Percentiles rank a stretch among this genome's conserved stretches.
Evolutionary conservation across 83 land plant species (phyloP).

Genomic region (Thuja plicata): DNA sequence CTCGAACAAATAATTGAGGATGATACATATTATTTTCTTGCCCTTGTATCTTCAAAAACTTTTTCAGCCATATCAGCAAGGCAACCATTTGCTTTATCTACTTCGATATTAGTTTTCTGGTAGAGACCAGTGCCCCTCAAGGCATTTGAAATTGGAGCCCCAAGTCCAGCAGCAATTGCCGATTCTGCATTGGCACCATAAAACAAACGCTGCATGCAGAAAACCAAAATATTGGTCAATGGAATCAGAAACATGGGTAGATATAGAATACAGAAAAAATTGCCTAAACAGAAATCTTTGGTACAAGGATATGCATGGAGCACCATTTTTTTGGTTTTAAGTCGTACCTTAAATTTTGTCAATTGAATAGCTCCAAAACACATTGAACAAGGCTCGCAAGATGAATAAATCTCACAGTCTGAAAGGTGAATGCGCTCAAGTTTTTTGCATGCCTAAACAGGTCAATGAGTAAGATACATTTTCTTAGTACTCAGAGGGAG

Average conservation of each 20-base stretch:
- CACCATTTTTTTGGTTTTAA: neutral
- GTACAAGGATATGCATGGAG: neutral
- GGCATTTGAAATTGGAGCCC: constrained; percentile 47
- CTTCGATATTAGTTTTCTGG: constrained; percentile 39
- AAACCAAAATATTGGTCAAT: neutral
- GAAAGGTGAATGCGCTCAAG: constrained; percentile 44
- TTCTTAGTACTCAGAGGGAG: neutral
- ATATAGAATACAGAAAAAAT: neutral
- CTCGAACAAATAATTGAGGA: neutral
- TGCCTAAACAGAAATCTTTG: neutral
- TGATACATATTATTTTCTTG: constrained; percentile 35
- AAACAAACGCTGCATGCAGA: constrained; percentile 36
- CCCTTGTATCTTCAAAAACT: constrained; percentile 41
- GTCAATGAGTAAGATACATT: neutral
- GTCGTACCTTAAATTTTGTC: constrained; percentile 33
- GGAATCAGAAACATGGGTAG: neutral
- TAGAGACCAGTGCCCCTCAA: constrained; percentile 50
- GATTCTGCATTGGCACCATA: constrained; percentile 57
- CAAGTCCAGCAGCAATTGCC: constrained; percentile 46
- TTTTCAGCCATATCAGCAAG: constrained; percentile 47
- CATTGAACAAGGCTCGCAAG: constrained; percentile 60
- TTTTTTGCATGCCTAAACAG: constrained; percentile 52
- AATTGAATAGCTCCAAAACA: constrained; percentile 55
- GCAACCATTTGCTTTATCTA: constrained; percentile 41
- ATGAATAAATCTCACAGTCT: constrained; percentile 53